A percentile compares a stretch with the other conserved stretches of the same genome.
These are phyloP conservation scores for Cryptococcus sp. DNA, from an alignment of 1,284 basidiomycete species.

Conservation along the genomic window DNA sequence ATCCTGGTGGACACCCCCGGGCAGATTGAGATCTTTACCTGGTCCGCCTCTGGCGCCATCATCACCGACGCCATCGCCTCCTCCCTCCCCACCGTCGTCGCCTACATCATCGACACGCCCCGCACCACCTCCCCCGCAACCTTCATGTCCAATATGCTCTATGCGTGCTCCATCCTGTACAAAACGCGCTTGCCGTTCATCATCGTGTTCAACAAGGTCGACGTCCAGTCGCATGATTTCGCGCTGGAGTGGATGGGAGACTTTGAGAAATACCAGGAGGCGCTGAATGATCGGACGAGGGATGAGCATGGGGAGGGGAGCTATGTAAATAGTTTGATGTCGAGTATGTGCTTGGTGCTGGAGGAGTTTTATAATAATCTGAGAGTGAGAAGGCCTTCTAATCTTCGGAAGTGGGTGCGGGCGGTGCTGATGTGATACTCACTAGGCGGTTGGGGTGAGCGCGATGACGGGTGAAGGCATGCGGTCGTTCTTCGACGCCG, in stretches of 20 bases:
- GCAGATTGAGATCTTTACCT: conserved; percentile 99
- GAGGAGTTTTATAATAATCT: conserved; percentile 99
- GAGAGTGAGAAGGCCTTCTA: conserved; percentile 57
- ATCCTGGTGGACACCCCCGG: conserved; percentile 96
- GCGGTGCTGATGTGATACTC: neutral
- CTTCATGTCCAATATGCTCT: conserved; percentile 99
- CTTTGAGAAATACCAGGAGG: conserved; percentile 69
- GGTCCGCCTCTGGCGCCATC: conserved; percentile 97
- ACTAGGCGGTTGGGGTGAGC: conserved; percentile 87
- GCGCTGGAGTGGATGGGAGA: conserved; percentile 98
- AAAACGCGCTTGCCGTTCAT: conserved; percentile 97
- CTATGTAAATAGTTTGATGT: conserved; percentile 99
- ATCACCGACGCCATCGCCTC: conserved; percentile 98
- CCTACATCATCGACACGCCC: conserved; percentile 97
- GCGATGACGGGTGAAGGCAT: conserved; percentile 93
- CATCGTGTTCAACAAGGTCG: conserved; percentile 98
- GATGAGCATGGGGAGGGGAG: conserved; percentile 87
- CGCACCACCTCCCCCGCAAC: conserved; percentile 92
- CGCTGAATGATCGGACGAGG: conserved; percentile 59
- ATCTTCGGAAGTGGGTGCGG: neutral
- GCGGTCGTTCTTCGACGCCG: conserved; percentile 83
- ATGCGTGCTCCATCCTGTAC: conserved; percentile 98
- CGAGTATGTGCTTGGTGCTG: conserved; percentile 95
- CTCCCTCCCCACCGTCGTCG: conserved; percentile 87
- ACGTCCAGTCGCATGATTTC: conserved; percentile 79